Evolutionary conservation across 140 eudicot species (phyloP), one percentile per base, ranked within the genome.

Genomic region (Anethum foeniculum): DNA sequence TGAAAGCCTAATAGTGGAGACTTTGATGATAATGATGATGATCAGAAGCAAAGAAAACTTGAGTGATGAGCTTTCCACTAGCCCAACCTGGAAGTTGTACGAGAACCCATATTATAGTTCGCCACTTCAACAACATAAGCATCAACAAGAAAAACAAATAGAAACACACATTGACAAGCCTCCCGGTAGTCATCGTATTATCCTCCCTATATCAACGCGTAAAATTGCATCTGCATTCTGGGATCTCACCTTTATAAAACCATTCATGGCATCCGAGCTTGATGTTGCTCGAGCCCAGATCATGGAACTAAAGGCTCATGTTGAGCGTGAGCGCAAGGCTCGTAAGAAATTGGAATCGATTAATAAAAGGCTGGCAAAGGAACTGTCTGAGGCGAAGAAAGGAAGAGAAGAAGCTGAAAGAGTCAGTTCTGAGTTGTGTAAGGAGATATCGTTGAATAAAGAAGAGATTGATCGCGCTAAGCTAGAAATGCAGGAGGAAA

Each of bases 51-150:
- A 91, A 78, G 88, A 89, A 86, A 82, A 64, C 83, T 86, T 80
- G 87, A 80, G 76, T 83, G 83, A 79, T 71, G 68, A 74, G 44
- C 71, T 80, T 62, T 83, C 91, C 88, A 82, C 86, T 85, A 74
- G 73, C 82, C 95, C 97, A 84, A 86, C 94, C 88, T 94, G 98
- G 98, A 94, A 94, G 80, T 79, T 94, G 77, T 94, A 94, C 84
- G 97, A 94, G 80, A 94, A 94, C 80, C 98, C 98, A 48, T 88
- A 81, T 85, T 94, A 88, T 78, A 88, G 60, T 65, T 87, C 82
- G 51, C 79, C 85, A 73, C 81, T 72, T 65, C 84, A 78, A 23
- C 80, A 82, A 32, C 62, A 71, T 58, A 32, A 72, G 34, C 84
- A 71, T 44, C 58, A 82, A 23, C 81, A 69, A 4, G 82, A 85